A percentile compares a stretch with the other conserved stretches of the same genome.
phyloP scores from a whole-genome alignment of 352 stramenopile genomes.

The Pythium chondricola region DNA sequence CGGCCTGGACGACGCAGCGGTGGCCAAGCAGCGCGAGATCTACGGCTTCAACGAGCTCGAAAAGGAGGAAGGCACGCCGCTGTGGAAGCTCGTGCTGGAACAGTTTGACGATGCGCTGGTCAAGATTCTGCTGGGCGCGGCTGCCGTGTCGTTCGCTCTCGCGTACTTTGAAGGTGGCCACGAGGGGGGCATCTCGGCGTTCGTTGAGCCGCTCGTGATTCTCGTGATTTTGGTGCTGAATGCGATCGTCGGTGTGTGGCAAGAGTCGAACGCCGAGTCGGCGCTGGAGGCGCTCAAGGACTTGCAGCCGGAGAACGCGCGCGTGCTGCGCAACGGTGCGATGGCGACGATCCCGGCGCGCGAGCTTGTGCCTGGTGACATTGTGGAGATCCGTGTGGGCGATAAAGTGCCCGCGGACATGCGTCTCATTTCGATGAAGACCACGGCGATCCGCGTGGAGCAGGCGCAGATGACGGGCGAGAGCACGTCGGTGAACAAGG shows the following conservation, averaged over 20 bases:
- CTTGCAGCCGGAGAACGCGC: constrained; percentile 90
- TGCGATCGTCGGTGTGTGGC: constrained; percentile 95
- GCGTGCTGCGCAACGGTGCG: constrained; percentile 82
- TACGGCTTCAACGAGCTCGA: constrained; percentile 87
- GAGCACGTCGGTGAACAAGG: constrained; percentile 91
- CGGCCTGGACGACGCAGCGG: constrained; percentile 44
- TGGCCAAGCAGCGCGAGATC: constrained; percentile 43
- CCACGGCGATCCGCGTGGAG: constrained; percentile 91
- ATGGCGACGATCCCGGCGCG: constrained; percentile 80
- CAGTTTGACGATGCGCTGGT: constrained; percentile 99
- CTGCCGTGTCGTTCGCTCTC: constrained; percentile 92
- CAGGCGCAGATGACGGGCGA: constrained; percentile 97
- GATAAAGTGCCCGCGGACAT: constrained; percentile 97
- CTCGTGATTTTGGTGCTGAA: constrained; percentile 96
- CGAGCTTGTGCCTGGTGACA: constrained; percentile 95
- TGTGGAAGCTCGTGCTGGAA: constrained; percentile 95
- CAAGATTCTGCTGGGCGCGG: constrained; percentile 97
- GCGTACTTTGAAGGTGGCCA: constrained; percentile 87
- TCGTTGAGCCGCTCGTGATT: constrained; percentile 97
- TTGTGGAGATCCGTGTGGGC: constrained; percentile 94
- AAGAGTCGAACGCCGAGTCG: constrained; percentile 92
- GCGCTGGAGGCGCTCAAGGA: constrained; percentile 95
- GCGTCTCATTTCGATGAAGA: constrained; percentile 93
- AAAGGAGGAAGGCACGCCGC: constrained; percentile 83
- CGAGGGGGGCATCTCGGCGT: constrained; percentile 85